Evolutionary conservation across 371 early-diverging fungal species (phyloP), one percentile per base, ranked within the genome.

Genomic region (Choanephora cucurbitarum): DNA sequence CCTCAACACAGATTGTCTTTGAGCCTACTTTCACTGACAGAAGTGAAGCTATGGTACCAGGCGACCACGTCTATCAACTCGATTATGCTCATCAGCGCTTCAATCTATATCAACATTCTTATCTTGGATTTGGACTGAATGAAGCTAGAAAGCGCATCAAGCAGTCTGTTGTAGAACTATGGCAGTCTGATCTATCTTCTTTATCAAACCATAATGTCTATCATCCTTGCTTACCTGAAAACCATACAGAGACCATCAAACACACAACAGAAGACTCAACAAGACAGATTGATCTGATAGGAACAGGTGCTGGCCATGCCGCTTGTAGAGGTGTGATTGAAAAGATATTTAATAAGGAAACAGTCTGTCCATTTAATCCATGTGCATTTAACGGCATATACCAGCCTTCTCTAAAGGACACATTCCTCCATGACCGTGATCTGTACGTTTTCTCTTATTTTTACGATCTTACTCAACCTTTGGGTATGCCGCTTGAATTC

Each of bases 381-480:
- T 98, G 97, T 70, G 85, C 93, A 5, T 96, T 96, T 73, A 80
- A 91, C 56, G 97, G 98, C 49, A 83, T 95, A 3, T 93, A 95
- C 72, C 94, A 94, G 60, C 98, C 98, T 8, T 72, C 81, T 0
- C 69, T 98, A 18, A 57, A 66, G 7, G 73, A 80, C 31, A 82
- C 90, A 0, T 95, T 95, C 60, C 72, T 67, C n/a, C n/a, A n/a
- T 8, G 64, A 78, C 5, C 79, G 86, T 43, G 95, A 94, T 48
- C 82, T 98, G 17, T 96, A 94, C 65, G 91, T 92, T 3, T 97
- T 98, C 72, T 93, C 93, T 23, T 98, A 85, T 80, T 94, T 98
- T 63, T 98, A 93, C 76, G 98, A 98, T 65, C 82, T 91, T 33
- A 81, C 86, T 0, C 73, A 81, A 32, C 91, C 91, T 2, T 75